These are phyloP conservation scores for Papiliotrema fonsecae DNA, from an alignment of 1,284 basidiomycete genomes.

Conservation along the genomic window DNA sequence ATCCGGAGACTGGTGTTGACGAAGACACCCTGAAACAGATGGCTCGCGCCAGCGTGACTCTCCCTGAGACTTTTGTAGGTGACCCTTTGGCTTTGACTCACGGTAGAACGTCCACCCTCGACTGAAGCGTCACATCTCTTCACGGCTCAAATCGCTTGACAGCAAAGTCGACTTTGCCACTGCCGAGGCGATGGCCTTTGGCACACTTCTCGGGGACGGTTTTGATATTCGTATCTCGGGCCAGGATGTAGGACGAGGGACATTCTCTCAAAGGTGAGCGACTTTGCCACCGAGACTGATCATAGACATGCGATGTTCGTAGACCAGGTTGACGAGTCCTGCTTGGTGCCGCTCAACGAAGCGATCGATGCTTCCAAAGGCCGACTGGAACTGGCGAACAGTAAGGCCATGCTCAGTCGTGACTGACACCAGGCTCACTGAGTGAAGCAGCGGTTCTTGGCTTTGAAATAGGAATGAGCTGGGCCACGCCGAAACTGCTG, in stretches of 20 bases:
- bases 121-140: conserved; percentile 71
- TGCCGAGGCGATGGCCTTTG: conserved; percentile 82
- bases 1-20: conserved; percentile 67
- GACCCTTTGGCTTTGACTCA: background rate
- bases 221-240: conserved; percentile 78
- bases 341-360: conserved; percentile 69
- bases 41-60: conserved; percentile 64
- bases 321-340: conserved; percentile 72
- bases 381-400: conserved; percentile 76
- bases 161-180: conserved; percentile 80
- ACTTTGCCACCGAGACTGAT: conserved; percentile 1
- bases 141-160: conserved; percentile 66
- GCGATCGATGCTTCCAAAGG: conserved; percentile 53
- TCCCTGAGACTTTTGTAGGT: conserved; percentile 71
- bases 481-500: conserved; percentile 71
- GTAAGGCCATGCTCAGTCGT: conserved; percentile 31
- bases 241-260: conserved; percentile 83
- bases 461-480: conserved; percentile 84
- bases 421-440: conserved; percentile 4
- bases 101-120: conserved; percentile 70
- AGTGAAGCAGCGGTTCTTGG: too few relatives aligned
- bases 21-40: conserved; percentile 55
- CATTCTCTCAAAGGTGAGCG: conserved; percentile 73
- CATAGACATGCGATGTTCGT: conserved; percentile 79
- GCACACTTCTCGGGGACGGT: conserved; percentile 72